Evolutionary conservation across 2,329 filamentous ascomycete genomes (phyloP).

Genomic region (Fusarium dimerum): DNA sequence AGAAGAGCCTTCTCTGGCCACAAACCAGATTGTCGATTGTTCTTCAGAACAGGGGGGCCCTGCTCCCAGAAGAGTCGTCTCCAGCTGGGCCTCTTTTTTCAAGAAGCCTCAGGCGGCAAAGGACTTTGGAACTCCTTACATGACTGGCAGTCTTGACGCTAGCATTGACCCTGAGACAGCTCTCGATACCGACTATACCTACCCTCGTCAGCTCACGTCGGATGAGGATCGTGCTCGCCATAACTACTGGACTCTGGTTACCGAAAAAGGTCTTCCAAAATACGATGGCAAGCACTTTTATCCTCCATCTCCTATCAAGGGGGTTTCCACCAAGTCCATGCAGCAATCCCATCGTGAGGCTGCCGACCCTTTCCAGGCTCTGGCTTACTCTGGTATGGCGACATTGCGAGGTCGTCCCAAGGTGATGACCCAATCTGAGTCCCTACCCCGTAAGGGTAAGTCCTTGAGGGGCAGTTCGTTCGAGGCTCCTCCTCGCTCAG

Average conservation of each 20-base stretch:
- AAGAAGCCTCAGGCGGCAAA: constrained; percentile 16
- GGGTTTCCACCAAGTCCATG: constrained; percentile 14
- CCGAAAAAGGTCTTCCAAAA: constrained; percentile 58
- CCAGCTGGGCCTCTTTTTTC: constrained; percentile 25
- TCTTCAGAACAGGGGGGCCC: constrained; percentile 5
- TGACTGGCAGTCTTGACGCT: constrained; percentile 53
- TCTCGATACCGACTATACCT: constrained; percentile 51
- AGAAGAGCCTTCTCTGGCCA: constrained; percentile 15
- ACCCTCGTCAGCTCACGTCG: constrained; percentile 57
- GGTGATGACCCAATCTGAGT: constrained; percentile 37
- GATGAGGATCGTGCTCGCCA: constrained; percentile 61
- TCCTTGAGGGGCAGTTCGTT: constrained; percentile 20
- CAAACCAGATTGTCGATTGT: constrained; percentile 11
- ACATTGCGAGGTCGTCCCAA: constrained; percentile 27
- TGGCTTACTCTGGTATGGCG: constrained; percentile 8
- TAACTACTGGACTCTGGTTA: constrained; percentile 61
- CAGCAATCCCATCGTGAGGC: neutral
- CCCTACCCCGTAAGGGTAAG: constrained; percentile 25
- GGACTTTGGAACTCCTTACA: constrained; percentile 45
- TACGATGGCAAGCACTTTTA: constrained; percentile 68
- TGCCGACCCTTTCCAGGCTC: constrained; percentile 17
- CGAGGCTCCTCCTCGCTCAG: constrained; percentile 23
- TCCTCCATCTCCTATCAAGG: constrained; percentile 54
- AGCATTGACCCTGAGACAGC: constrained; percentile 45
- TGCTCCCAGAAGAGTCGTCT: constrained; percentile 11